phyloP scores from a whole-genome alignment of 2,329 filamentous ascomycete species.

The Colletotrichum zoysiae region DNA sequence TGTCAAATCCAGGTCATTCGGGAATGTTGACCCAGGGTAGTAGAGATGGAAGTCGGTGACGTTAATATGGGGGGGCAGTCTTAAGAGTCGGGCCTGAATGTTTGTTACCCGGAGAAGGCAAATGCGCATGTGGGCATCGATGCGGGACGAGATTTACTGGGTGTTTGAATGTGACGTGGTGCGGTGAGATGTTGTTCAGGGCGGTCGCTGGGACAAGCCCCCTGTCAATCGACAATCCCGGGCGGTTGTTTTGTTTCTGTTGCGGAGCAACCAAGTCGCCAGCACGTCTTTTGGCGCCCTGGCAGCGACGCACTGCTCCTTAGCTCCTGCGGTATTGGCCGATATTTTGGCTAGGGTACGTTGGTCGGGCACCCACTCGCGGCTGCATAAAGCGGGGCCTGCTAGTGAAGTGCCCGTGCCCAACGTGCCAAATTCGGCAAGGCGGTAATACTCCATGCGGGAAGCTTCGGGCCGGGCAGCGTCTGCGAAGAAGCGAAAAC shows the following conservation, averaged over 20 bases:
- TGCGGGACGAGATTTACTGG: neutral
- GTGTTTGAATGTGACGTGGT: conserved; percentile 22
- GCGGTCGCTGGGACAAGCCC: conserved; percentile 22
- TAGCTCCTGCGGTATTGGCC: conserved; percentile 5
- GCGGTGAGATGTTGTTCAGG: conserved; percentile 33
- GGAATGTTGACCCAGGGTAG: conserved; percentile 43
- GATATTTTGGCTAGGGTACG: conserved; percentile 24
- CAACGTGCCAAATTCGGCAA: conserved; percentile 12
- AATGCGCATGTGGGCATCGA: neutral
- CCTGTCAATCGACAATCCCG: conserved; percentile 21
- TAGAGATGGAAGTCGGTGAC: conserved; percentile 51
- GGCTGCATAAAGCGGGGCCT: conserved; percentile 20
- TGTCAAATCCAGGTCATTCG: conserved; percentile 42
- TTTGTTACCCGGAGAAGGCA: conserved; percentile 25
- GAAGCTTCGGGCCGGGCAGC: neutral
- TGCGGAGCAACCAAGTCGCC: conserved; percentile 34
- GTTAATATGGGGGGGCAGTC: conserved; percentile 19
- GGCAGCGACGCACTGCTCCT: neutral
- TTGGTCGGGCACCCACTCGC: conserved; percentile 35
- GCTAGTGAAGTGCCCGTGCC: conserved; percentile 30
- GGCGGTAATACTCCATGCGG: neutral
- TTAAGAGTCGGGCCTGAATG: conserved; percentile 19
- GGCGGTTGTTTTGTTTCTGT: conserved; percentile 33
- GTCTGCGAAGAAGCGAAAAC: conserved; percentile 5
- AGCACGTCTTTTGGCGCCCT: neutral